Evolutionary conservation across 2,329 filamentous ascomycete genomes (phyloP).

Genomic region (Fusarium citri): DNA sequence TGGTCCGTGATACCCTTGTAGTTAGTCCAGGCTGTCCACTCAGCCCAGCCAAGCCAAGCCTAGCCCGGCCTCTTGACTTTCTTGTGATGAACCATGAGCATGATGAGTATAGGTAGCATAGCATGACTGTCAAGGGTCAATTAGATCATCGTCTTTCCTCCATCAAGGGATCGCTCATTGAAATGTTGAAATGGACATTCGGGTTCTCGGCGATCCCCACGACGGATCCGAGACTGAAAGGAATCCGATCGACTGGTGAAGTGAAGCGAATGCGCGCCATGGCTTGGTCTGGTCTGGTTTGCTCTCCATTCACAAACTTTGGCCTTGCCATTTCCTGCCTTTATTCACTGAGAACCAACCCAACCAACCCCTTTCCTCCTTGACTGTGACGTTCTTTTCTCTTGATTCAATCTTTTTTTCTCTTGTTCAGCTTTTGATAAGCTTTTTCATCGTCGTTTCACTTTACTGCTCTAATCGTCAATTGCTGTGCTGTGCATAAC

Average conservation of each 20-base stretch:
- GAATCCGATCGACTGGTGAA: conserved; percentile 37
- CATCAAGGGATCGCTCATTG: conserved; percentile 28
- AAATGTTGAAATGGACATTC: not conserved
- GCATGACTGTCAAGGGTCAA: conserved; percentile 15
- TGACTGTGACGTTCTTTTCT: conserved; percentile 17
- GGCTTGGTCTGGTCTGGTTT: conserved; percentile 10
- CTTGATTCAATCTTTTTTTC: conserved; percentile 12
- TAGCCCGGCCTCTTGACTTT: conserved; percentile 31
- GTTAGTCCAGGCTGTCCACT: conserved; percentile 31
- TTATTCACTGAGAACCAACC: conserved; percentile 30
- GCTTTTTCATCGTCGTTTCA: not conserved
- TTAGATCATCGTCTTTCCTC: conserved; percentile 22
- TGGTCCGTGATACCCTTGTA: conserved; percentile 34
- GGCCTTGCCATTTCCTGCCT: conserved; percentile 7
- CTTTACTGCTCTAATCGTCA: not conserved
- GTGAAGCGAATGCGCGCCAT: conserved; percentile 31
- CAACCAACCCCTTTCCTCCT: conserved; percentile 28
- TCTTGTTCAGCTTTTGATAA: conserved; percentile 5
- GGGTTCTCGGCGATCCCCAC: conserved; percentile 39
- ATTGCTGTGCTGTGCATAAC: conserved; percentile 8
- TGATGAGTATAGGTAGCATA: conserved; percentile 16
- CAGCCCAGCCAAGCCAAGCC: conserved; percentile 25
- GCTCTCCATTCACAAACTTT: conserved; percentile 28
- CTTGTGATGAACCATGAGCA: conserved; percentile 28
- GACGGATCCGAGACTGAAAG: conserved; percentile 6